Evolutionary conservation across 768 basidiomycete genomes (phyloP).

Genomic region (Kwoniella bestiolae): DNA sequence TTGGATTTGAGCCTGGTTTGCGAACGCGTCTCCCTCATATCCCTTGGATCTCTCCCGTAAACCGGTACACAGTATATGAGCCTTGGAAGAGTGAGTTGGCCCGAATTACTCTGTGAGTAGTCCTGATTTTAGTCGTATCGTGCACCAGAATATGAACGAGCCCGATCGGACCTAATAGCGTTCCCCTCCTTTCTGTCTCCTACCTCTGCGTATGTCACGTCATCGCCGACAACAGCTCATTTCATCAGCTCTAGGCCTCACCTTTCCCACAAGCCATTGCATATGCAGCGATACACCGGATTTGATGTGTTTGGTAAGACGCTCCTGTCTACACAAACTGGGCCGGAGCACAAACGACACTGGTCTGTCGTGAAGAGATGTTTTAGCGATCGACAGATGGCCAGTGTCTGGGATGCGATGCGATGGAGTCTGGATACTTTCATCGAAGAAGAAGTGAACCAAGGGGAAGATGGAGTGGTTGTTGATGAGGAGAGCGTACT

Average conservation of each 20-base stretch:
- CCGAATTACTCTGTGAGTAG: neutral
- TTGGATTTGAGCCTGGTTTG: constrained; percentile 35
- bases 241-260: constrained; percentile 11
- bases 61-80: constrained; percentile 28
- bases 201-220: constrained; percentile 30
- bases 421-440: constrained; percentile 16
- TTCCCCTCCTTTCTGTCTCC: constrained; percentile 16
- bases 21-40: constrained; percentile 33
- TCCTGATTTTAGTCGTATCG: neutral
- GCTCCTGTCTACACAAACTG: constrained; percentile 27
- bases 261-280: constrained; percentile 26
- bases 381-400: constrained; percentile 32
- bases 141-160: constrained; percentile 31
- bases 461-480: constrained; percentile 22
- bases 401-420: constrained; percentile 28
- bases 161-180: constrained; percentile 37
- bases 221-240: constrained; percentile 12
- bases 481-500: constrained; percentile 25
- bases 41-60: constrained; percentile 34
- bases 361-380: constrained; percentile 32
- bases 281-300: constrained; percentile 22
- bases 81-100: constrained; percentile 40
- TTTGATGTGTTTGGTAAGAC: constrained; percentile 36
- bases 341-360: constrained; percentile 35
- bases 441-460: constrained; percentile 19